These are phyloP conservation scores for Nannochloris sp. DNA, from an alignment of 139 green algal genomes.

Conservation along the genomic window DNA sequence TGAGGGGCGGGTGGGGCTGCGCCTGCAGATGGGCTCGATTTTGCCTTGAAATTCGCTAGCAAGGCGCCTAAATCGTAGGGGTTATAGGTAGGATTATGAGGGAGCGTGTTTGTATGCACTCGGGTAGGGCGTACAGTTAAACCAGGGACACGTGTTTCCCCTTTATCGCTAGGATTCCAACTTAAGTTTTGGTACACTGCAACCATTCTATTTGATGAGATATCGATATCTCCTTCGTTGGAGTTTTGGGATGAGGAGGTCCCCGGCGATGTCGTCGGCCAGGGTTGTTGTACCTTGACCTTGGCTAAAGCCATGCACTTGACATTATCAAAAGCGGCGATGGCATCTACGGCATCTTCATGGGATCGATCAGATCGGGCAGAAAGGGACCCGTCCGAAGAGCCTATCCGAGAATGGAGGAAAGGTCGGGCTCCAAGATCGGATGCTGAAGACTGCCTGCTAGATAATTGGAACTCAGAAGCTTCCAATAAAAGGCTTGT, in stretches of 20 bases:
- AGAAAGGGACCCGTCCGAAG: neutral
- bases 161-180: neutral
- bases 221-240: no score
- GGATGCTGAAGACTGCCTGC: neutral
- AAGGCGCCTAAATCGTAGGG: neutral
- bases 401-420: neutral
- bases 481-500: neutral
- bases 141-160: neutral
- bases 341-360: neutral
- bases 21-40: neutral
- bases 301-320: neutral
- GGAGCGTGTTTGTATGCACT: neutral
- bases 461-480: no score
- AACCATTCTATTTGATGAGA: neutral
- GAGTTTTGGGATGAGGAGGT: no score
- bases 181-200: neutral
- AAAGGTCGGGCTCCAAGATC: neutral
- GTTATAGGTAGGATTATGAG: neutral
- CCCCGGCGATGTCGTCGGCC: neutral
- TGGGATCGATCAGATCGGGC: neutral
- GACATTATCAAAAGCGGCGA: neutral
- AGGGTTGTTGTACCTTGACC: neutral
- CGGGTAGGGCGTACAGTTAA: neutral
- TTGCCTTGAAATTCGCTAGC: neutral
- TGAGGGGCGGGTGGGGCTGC: neutral